Evolutionary conservation across 2,329 filamentous ascomycete species (phyloP), one percentile per base, ranked within the genome.

Genomic region (Cadophora sp.): DNA sequence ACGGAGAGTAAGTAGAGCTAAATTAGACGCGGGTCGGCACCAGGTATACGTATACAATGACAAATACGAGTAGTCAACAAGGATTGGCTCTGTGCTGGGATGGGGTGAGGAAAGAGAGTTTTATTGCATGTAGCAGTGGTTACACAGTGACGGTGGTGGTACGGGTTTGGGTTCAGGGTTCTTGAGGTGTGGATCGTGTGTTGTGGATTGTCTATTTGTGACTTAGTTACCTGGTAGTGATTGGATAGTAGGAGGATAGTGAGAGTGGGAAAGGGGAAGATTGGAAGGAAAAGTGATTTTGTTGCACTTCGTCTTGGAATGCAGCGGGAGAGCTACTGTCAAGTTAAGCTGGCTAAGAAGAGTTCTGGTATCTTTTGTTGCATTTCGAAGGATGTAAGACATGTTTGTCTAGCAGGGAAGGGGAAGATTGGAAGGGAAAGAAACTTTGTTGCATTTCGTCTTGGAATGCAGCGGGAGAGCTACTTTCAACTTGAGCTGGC

Each of bases 121-220:
- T n/a, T 55, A 14, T 31, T 55, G 51, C 51, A 55, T 16, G 51
- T 31, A 55, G 51, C 51, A 27, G n/a, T 55, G 27, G 26, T 31
- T 22, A n/a, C 26, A 55, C 27, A 7, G 31, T 55, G 51, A 55
- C 27, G 51, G 16, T 31, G 51, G 51, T 27, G 50, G 24, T 53
- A 12, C 3, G 9, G 24, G 19, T 5, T 22, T 19, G 43, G 19
- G 19, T n/a, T 43, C 19, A 4, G 34, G 34, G 34, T n/a, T n/a
- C 34, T 37, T 37, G 8, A 9, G 4, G 12, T 27, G 31, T 9
- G 34, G 24, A 3, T 9, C 8, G 43, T 5, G 19, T 19, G 4
- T 43, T 43, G 40, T 43, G 40, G 40, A 43, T 14, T 43, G 19
- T 43, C 19, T 11, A 16, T 43, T 43, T 43, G 16, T 43, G 40